Base-by-base conservation (phyloP, 148 eudicot genomes). In the Camellia sinensis region DNA sequence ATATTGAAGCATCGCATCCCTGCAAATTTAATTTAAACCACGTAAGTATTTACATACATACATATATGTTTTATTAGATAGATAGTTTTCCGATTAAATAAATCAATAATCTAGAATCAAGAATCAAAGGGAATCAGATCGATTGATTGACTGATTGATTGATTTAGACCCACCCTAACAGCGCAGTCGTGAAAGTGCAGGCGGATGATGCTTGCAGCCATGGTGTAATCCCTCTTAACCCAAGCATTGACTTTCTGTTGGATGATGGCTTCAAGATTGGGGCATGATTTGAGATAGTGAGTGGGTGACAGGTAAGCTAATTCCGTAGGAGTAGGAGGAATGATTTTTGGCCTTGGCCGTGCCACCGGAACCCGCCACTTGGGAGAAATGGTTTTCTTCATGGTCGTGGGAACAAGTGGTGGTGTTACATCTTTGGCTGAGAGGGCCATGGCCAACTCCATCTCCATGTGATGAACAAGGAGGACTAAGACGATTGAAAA, bases 151-250 rank as follows among this genome's bases (percentile, higher is more conserved):
- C 19, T 44, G 18, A 5, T n/a, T 10, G 71, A 7, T 3, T 21
- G 3, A 18, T 17, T 15, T 29, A 29, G 1, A 68, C 63, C 10
- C 86, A 92, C 97, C 92, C 91, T 75, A 6, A 88, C 88, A 64
- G 90, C 85, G 67, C 97, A 90, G 73, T 92, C 94, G 57, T 92
- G 97, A 80, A 89, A 92, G 70, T 90, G 94, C 83, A 92, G 71
- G 76, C 97, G 83, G 37, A 92, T 80, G 64, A 92, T 82, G 83
- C 89, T 82, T 0, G 97, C 79, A 74, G 93, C 93, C 82, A 92
- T 69, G 41, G 89, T 84, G 40, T 56, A 57, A 73, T 92, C 97
- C 41, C 73, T 78, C 46, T 77, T 9, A 74, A 83, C 52, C 87
- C 87, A 86, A 29, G 83, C 81, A n/a, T 52, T 65, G 3, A 90